Percentiles rank a stretch among this genome's conserved stretches.
phyloP scores from a whole-genome alignment of 2,329 filamentous ascomycete species.

The Pezicula radicicola region DNA sequence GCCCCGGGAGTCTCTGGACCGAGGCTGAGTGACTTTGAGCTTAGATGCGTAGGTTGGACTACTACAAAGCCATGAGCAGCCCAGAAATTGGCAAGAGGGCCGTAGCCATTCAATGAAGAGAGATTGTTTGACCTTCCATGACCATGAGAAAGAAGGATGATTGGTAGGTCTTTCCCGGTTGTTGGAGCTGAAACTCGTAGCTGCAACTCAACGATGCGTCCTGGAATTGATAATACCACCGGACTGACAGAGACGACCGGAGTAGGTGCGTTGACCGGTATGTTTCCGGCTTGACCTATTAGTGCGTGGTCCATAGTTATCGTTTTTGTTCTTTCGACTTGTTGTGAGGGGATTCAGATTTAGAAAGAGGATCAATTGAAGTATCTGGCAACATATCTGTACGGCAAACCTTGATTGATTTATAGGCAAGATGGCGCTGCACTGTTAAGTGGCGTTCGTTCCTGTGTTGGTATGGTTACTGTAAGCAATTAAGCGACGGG shows the following conservation, averaged over 20 bases:
- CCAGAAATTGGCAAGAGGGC: slow-evolving; percentile 38
- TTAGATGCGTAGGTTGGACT: slow-evolving; percentile 39
- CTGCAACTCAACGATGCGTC: slow-evolving; percentile 27
- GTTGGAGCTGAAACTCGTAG: slow-evolving; percentile 34
- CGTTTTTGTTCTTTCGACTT: background rate
- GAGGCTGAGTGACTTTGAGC: slow-evolving; percentile 30
- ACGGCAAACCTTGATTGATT: background rate
- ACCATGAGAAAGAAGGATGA: slow-evolving; percentile 39
- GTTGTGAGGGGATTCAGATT: background rate
- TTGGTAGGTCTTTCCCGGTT: slow-evolving; percentile 30
- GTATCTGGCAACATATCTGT: background rate
- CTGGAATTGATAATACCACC: slow-evolving; percentile 13
- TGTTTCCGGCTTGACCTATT: slow-evolving; percentile 36
- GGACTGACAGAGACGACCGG: slow-evolving; percentile 27
- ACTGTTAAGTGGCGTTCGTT: no score
- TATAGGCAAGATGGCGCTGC: background rate
- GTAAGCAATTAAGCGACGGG: no score
- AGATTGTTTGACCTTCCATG: slow-evolving; percentile 35
- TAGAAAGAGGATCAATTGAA: background rate
- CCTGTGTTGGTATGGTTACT: no score
- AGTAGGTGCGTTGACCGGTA: slow-evolving; percentile 28
- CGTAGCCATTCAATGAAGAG: slow-evolving; percentile 39
- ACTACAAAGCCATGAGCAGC: slow-evolving; percentile 40
- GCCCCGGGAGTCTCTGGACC: slow-evolving; percentile 10
- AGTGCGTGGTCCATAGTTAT: slow-evolving; percentile 11